Evolutionary conservation across 2,329 filamentous ascomycete species (phyloP), one percentile per base, ranked within the genome.

Genomic region (Neopestalotiopsis rosae): DNA sequence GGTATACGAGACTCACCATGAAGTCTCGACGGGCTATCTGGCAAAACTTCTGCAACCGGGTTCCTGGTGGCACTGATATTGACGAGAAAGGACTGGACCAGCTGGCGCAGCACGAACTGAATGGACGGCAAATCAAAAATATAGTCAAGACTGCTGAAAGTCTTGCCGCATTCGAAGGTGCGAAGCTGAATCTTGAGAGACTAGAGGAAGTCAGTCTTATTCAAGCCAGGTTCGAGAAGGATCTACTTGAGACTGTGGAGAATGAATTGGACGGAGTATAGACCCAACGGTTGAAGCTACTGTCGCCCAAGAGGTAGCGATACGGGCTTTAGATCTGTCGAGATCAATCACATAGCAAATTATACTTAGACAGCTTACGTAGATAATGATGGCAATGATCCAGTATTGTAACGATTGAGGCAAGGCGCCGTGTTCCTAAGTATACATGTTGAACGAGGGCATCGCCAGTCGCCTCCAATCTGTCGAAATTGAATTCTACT

Each of bases 31-130:
- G 57, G 10, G 59, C 12, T 4, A 67, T 67, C 24, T 67, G 65
- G 65, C 56, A n/a, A 6, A 67, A 83, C 72, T 81, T 83, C 72
- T 85, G 86, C 72, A 82, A 84, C 70, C 81, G 84, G 5, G 70
- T 76, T 34, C 73, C 72, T 7, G 75, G 73, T 61, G 72, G 72
- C 40, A 71, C 71, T 1, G 70, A 70, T 24, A 56, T 74, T 9
- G 68, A 73, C 58, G 67, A 65, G 13, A 62, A 71, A 52, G 69
- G 72, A 6, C 30, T 77, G 4, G 72, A 75, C 12, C 38, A 67
- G 40, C 61, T 76, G 34, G 72, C 74, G 0, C 68, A 71, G 67
- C 73, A 72, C 10, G 52, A 70, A 5, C 58, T 79, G 30, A 79
- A 80, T 70, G 77, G 78, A 1, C 72, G 78, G 28, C 77, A 79